phyloP scores from a whole-genome alignment of 768 basidiomycete species.

The Phylloporus sp. region DNA sequence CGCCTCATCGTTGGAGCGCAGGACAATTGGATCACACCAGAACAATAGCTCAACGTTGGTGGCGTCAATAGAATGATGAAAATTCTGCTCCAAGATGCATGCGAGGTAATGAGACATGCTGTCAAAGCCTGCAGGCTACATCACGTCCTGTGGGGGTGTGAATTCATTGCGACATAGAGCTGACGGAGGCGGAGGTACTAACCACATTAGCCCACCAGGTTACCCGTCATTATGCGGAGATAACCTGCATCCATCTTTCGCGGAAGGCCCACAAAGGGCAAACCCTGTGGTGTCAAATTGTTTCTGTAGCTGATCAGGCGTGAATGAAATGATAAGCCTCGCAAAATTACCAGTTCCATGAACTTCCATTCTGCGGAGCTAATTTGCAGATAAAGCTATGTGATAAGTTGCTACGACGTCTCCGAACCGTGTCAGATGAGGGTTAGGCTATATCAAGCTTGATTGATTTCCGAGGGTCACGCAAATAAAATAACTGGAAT shows the following conservation, averaged over 20 bases:
- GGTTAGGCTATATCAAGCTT: constrained; percentile 7
- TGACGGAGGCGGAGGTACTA: constrained; percentile 6
- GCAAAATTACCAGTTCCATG: constrained; percentile 9
- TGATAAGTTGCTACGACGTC: neutral
- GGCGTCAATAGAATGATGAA: neutral
- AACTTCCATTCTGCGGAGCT: constrained; percentile 23
- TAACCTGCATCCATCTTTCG: constrained; percentile 14
- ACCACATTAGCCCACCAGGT: constrained; percentile 4
- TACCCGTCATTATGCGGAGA: constrained; percentile 18
- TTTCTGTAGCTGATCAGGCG: constrained; percentile 4
- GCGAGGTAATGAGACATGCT: neutral
- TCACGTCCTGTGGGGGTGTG: neutral
- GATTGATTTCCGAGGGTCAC: constrained; percentile 1
- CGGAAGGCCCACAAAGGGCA: constrained; percentile 7
- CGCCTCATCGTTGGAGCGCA: neutral
- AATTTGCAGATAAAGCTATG: neutral
- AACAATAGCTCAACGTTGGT: neutral
- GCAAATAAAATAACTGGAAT: constrained; percentile 5
- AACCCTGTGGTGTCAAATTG: neutral
- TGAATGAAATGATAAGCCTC: constrained; percentile 15
- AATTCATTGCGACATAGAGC: neutral
- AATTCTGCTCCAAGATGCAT: neutral
- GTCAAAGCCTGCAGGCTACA: neutral
- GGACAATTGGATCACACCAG: neutral
- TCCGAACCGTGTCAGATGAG: constrained; percentile 1